Percentiles rank a stretch among this genome's conserved stretches.
Evolutionary conservation across 2,329 filamentous ascomycete genomes (phyloP).

Genomic region (Colletotrichum noveboracense): DNA sequence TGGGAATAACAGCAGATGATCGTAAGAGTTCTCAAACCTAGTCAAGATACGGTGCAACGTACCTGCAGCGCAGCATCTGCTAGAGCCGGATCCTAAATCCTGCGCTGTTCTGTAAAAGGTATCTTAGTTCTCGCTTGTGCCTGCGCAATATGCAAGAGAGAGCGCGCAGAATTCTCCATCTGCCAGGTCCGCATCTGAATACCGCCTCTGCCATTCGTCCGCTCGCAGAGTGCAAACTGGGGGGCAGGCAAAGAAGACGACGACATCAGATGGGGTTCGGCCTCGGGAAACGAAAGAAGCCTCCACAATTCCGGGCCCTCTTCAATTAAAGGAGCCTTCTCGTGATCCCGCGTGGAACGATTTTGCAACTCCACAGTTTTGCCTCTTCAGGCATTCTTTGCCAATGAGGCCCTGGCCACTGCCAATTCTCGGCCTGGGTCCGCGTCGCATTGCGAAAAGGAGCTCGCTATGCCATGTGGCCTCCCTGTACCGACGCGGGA

Average conservation of each 20-base stretch:
- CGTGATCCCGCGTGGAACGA: conserved; percentile 19
- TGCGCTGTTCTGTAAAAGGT: not conserved
- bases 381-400: conserved; percentile 12
- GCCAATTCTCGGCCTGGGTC: conserved; percentile 1
- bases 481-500: conserved; percentile 15
- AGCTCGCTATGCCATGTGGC: conserved; percentile 18
- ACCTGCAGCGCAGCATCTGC: not conserved
- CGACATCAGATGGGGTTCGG: not conserved
- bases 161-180: not conserved
- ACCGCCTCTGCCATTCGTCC: not conserved
- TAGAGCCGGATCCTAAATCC: not conserved
- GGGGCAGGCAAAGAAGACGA: conserved; percentile 3
- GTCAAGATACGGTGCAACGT: not conserved
- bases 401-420: not conserved
- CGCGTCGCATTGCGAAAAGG: conserved; percentile 5
- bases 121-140: not conserved
- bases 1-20: not conserved
- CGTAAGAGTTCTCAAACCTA: not conserved
- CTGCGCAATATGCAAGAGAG: not conserved
- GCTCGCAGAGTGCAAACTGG: not conserved
- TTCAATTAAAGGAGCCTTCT: conserved; percentile 11
- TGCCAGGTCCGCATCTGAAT: not conserved
- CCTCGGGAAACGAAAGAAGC: conserved; percentile 10
- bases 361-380: conserved; percentile 18
- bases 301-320: conserved; percentile 9